Evolutionary conservation across 2,329 filamentous ascomycete species (phyloP), one percentile per base, ranked within the genome.

Genomic region (Colletotrichum sp.): DNA sequence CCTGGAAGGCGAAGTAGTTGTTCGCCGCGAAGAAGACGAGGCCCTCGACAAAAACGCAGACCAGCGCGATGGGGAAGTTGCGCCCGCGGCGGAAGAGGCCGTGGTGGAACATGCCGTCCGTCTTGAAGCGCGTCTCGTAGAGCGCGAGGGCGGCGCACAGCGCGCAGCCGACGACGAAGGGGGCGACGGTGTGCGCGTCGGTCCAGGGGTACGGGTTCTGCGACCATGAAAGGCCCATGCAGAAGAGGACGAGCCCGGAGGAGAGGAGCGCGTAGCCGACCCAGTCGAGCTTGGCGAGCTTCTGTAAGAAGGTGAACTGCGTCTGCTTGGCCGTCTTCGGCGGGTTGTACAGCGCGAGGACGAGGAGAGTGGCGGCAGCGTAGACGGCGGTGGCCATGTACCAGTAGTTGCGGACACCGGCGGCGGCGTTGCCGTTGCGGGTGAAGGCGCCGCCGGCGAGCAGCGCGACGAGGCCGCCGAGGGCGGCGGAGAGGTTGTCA

Each of bases 91-190:
- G 71, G 78, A 86, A 86, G 3, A 87, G 81, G 3, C 80, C 82
- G 74, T 87, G 84, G 70, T 86, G 84, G 73, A 86, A 85, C 82
- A 86, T 82, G 58, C 85, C 84, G 69, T 86, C 84, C 55, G 78
- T 82, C 77, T 83, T 85, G 75, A 82, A 79, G 55, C 71, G 79
- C 1, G 78, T 79, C 77, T 85, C 84, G 77, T 86, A 86, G 21
- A 81, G 76, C 16, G 79, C 76, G 8, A 85, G 78, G 8, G 38
- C 78, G 4, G 80, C 3, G 10, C 72, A 71, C 6, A 84, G 76
- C 13, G 77, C 77, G 3, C 84, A 61, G 12, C 79, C 77, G 26
- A 85, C 76, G 38, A 81, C 78, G 76, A 87, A 86, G 6, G 84
- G 81, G 0, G 80, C 84, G 3, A 80, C 79, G 4, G 85, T 81